Conservation (phyloP, 2,329 filamentous ascomycete genomes). For the Claviceps pazoutovae region DNA sequence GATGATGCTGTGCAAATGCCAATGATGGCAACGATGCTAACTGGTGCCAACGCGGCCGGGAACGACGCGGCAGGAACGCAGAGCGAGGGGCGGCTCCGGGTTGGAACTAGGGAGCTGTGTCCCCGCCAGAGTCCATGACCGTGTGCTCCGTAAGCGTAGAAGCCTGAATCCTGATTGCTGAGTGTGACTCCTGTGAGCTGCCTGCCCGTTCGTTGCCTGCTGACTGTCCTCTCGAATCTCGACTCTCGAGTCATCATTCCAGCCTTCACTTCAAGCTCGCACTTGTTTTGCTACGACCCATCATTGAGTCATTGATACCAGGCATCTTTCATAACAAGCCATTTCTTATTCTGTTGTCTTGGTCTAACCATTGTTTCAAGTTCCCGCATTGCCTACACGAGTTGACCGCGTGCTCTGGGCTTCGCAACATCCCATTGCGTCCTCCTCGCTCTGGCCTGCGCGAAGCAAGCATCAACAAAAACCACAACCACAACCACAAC, state of each 20-base stretch:
- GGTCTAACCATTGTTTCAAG: background rate
- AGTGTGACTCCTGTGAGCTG: no score
- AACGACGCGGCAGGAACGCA: background rate
- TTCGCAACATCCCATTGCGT: background rate
- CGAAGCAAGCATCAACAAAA: background rate
- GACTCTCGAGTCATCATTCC: background rate
- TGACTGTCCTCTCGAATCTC: background rate
- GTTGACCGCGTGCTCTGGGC: background rate
- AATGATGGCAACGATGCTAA: background rate
- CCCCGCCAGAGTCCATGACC: background rate
- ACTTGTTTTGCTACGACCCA: background rate
- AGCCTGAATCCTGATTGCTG: background rate
- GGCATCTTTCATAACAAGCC: background rate
- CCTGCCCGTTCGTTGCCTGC: background rate
- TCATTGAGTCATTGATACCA: background rate
- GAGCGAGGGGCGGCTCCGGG: background rate
- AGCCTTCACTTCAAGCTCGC: background rate
- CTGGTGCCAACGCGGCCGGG: background rate
- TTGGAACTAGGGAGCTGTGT: background rate
- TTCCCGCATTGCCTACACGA: background rate
- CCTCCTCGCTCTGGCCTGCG: background rate
- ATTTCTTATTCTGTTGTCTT: background rate
- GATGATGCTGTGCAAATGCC: background rate
- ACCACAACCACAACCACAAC: background rate
- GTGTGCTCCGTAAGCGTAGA: constrained; percentile 1